Percentiles rank a stretch among this genome's conserved stretches.
Conservation (phyloP, 2,329 filamentous ascomycete species). For the Penicillium sp. region DNA sequence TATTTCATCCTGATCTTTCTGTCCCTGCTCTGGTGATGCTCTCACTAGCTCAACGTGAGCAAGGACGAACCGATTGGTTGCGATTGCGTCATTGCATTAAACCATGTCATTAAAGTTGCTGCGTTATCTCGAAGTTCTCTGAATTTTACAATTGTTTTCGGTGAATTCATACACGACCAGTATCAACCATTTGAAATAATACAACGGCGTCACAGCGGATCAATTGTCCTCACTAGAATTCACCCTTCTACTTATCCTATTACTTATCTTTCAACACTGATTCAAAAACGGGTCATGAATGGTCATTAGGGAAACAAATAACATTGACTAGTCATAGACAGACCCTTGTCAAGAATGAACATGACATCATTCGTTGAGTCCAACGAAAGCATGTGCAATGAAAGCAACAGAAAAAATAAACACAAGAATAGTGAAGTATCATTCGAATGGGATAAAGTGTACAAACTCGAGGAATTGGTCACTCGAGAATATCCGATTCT, state of each 20-base stretch:
- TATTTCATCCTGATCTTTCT: not conserved
- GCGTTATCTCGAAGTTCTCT: not conserved
- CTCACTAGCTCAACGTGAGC: not conserved
- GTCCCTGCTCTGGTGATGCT: not conserved
- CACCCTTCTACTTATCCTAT: not conserved
- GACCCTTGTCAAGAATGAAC: not conserved
- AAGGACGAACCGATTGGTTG: not conserved
- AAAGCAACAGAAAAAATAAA: slow-evolving; percentile 6
- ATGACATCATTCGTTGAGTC: not conserved
- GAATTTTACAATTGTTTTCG: not conserved
- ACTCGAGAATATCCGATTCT: not conserved
- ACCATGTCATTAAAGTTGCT: not conserved
- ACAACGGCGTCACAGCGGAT: not conserved
- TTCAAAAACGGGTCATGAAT: not conserved
- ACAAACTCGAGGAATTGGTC: not conserved
- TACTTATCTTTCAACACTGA: not conserved
- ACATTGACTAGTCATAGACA: slow-evolving; percentile 5
- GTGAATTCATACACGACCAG: not conserved
- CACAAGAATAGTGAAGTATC: slow-evolving; percentile 12
- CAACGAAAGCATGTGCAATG: slow-evolving; percentile 17
- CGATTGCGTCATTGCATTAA: not conserved
- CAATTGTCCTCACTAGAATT: not conserved
- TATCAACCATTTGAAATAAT: not conserved
- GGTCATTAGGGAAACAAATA: not conserved
- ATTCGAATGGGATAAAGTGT: not conserved